Percentiles rank a stretch among this genome's conserved stretches.
Conservation (phyloP, 352 stramenopile species). For the Phytophthora tubulina region DNA sequence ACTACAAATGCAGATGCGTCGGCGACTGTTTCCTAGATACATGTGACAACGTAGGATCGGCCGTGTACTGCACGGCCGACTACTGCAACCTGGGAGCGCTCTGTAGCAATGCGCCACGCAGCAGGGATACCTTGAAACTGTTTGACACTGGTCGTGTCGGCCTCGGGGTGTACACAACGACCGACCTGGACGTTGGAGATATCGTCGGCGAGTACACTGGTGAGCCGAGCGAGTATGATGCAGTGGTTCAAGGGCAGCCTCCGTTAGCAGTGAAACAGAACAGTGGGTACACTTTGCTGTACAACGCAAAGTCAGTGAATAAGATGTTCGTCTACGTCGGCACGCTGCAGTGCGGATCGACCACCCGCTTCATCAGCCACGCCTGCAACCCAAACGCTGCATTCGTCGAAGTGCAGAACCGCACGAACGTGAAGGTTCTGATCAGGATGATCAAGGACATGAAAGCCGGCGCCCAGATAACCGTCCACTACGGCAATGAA, state of each 20-base stretch:
- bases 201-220: conserved; percentile 10
- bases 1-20: background rate
- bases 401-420: background rate
- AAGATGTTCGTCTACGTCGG: conserved; percentile 14
- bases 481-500: background rate
- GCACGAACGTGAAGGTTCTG: background rate
- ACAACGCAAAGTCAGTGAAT: background rate
- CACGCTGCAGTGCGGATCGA: background rate
- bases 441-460: background rate
- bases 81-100: conserved; percentile 1
- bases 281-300: conserved; percentile 13
- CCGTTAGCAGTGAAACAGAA: conserved; percentile 7
- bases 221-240: conserved; percentile 2
- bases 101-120: conserved; percentile 17
- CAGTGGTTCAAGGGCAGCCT: background rate
- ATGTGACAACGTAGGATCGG: background rate
- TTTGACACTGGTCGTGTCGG: background rate
- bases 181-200: background rate
- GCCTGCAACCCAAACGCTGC: background rate
- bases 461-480: background rate
- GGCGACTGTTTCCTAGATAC: conserved; percentile 15
- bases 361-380: conserved; percentile 9
- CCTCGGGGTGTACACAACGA: conserved; percentile 4
- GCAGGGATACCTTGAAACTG: background rate
- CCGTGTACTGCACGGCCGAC: background rate